These are phyloP conservation scores for Chondrus crispus DNA, from an alignment of 23 red algal species.

Conservation along the genomic window DNA sequence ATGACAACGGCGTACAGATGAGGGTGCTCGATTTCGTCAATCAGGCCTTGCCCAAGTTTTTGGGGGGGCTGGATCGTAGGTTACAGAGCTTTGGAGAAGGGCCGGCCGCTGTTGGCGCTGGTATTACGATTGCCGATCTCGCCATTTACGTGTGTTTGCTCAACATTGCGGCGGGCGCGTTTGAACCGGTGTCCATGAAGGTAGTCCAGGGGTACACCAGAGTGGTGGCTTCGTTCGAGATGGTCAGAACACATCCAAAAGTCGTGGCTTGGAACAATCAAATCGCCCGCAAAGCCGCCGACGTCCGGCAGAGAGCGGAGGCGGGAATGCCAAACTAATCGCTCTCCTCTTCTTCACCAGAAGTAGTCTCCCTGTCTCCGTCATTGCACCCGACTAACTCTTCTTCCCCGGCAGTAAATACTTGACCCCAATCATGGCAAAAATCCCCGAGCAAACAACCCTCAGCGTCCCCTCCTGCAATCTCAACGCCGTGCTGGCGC, in stretches of 20 bases:
- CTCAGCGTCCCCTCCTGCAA: slow-evolving; percentile 8
- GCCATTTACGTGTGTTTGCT: slow-evolving; percentile 38
- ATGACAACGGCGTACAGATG: too few relatives aligned
- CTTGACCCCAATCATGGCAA: background rate
- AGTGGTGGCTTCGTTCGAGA: slow-evolving; percentile 5
- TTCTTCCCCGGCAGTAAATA: background rate
- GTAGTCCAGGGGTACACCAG: background rate
- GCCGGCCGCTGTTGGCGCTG: slow-evolving; percentile 20
- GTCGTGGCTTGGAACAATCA: slow-evolving; percentile 33
- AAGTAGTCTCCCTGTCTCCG: too few relatives aligned
- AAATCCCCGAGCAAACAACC: slow-evolving; percentile 37
- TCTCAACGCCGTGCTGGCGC: slow-evolving; percentile 13
- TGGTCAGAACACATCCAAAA: slow-evolving; percentile 5
- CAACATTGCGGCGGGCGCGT: slow-evolving; percentile 8
- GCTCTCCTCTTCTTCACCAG: background rate
- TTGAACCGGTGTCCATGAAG: slow-evolving; percentile 22
- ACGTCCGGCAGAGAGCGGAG: background rate
- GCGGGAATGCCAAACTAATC: too few relatives aligned
- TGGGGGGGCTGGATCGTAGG: slow-evolving; percentile 15
- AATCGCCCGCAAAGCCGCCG: background rate
- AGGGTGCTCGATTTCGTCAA: background rate
- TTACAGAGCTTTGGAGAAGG: slow-evolving; percentile 26
- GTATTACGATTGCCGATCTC: slow-evolving; percentile 43
- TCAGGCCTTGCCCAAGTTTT: background rate
- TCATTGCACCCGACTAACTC: background rate